phyloP scores from a whole-genome alignment of 2,329 filamentous ascomycete species.

The Aspergillus tamarii region DNA sequence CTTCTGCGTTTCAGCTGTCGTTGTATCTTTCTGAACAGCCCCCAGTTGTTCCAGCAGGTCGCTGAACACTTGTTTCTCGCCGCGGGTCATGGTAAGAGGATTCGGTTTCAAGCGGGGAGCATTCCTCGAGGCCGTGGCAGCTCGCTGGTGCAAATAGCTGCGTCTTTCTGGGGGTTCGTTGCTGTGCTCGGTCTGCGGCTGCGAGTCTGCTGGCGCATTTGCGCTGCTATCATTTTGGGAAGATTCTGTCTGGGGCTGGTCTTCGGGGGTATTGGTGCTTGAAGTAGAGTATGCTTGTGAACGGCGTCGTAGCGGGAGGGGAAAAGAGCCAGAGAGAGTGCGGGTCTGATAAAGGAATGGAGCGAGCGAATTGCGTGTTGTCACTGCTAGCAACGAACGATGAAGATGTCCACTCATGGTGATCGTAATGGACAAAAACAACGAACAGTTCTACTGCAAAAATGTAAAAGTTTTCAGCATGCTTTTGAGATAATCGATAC shows the following conservation, averaged over 20 bases:
- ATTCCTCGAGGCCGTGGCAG: not conserved
- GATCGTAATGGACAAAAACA: not conserved
- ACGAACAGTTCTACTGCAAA: not conserved
- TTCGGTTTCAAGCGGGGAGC: not conserved
- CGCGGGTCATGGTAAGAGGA: conserved; percentile 16
- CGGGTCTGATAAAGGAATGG: conserved; percentile 75
- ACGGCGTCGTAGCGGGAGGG: conserved; percentile 14
- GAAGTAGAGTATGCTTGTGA: conserved; percentile 23
- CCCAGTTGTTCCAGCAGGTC: conserved; percentile 18
- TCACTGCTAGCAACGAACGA: conserved; percentile 34
- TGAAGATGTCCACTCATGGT: conserved; percentile 36
- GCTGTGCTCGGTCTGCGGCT: not conserved
- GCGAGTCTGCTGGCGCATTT: not conserved
- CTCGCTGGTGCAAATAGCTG: conserved; percentile 19
- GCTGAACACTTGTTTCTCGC: conserved; percentile 21
- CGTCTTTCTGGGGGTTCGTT: conserved; percentile 16
- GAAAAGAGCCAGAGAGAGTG: conserved; percentile 50
- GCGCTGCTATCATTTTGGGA: not conserved
- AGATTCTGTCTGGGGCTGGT: not conserved
- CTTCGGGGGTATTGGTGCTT: conserved; percentile 4
- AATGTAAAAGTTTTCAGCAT: not conserved
- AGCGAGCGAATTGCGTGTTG: conserved; percentile 46
- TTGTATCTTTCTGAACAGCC: not conserved
- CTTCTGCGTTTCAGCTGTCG: conserved; percentile 1
- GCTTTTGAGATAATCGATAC: not conserved